Percentiles rank a stretch among this genome's conserved stretches.
Conservation (phyloP, 257 asterid genomes). For the Solanum infundibuliforme region DNA sequence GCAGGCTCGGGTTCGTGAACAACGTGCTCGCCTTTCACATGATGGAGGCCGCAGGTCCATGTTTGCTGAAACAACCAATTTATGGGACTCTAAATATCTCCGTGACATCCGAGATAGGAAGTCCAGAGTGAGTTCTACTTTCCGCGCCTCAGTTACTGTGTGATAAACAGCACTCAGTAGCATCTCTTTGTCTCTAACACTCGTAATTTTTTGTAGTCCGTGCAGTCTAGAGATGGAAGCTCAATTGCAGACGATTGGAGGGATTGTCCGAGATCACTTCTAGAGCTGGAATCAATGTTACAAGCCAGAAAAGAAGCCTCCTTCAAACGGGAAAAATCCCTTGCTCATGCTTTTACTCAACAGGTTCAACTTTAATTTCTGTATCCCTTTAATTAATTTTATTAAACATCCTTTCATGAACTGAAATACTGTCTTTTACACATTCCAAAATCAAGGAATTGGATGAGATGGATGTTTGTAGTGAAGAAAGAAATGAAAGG, state of each 20-base stretch:
- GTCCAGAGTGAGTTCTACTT: constrained; percentile 37
- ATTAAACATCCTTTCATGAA: background rate
- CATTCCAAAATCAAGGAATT: constrained; percentile 21
- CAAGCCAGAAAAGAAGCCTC: constrained; percentile 71
- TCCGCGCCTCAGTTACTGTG: background rate
- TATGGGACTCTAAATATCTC: constrained; percentile 60
- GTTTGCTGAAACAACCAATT: constrained; percentile 54
- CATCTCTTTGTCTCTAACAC: background rate
- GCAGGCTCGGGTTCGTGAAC: constrained; percentile 84
- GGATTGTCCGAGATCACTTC: constrained; percentile 62
- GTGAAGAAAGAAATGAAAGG: constrained; percentile 28
- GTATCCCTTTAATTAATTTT: background rate
- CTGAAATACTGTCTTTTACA: background rate
- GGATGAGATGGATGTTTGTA: constrained; percentile 18
- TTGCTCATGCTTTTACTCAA: constrained; percentile 56
- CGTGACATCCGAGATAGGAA: constrained; percentile 46
- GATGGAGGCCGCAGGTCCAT: constrained; percentile 66
- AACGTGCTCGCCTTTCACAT: constrained; percentile 66
- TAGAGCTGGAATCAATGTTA: constrained; percentile 60
- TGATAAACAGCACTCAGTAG: background rate
- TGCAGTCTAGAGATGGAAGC: constrained; percentile 64
- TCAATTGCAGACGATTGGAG: constrained; percentile 55
- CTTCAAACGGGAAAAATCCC: constrained; percentile 45
- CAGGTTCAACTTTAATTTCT: constrained; percentile 26
- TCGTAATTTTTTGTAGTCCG: background rate